Base-by-base conservation (phyloP, 106 monocot genomes). In the Dactylorhiza incarnata region DNA sequence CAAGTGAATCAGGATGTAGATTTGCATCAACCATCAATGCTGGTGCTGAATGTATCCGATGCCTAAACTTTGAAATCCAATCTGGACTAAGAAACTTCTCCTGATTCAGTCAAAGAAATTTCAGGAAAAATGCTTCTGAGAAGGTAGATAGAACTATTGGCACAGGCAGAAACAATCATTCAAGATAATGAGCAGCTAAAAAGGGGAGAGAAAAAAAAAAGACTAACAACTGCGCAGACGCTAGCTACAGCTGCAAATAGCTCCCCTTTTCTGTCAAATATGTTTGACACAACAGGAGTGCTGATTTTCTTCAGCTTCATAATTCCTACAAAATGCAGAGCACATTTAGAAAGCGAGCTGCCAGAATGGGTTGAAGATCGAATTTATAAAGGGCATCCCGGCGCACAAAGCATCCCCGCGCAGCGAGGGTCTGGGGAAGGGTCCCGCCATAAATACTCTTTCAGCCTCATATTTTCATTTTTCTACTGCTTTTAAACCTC, bases 21-120 rank as follows among this genome's bases (percentile, higher is more conserved):
- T 95, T 95, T 29, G 95, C 95, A 85, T 92, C 95, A 66, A 95
- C 79, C 78, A 95, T 82, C 68, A 95, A 24, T 17, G 90, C 29
- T 76, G 95, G 88, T 75, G 92, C 90, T 69, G 74, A 80, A 53
- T 44, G 67, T 73, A 95, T 90, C 58, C 79, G 81, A 56, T 49
- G 51, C 49, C 67, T 69, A 74, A 95, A 95, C 71, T 77, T 78
- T 16, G 23, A 26, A 79, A 95, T 84, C 84, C 86, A 88, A 25
- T 78, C 80, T 75, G 81, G 81, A 72, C 90, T 88, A 70, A 95
- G 22, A 86, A 74, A 82, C 48, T 49, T 80, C 82, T 95, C 95
- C 95, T 92, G 86, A 49, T 49, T 22, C 47, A 49, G 20, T 20
- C 19, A 49, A 46, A 49, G 12, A 20, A 48, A 49, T 23, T 72